phyloP scores from a whole-genome alignment of 345 rosid genomes.

The Abelmoschus esculentus region DNA sequence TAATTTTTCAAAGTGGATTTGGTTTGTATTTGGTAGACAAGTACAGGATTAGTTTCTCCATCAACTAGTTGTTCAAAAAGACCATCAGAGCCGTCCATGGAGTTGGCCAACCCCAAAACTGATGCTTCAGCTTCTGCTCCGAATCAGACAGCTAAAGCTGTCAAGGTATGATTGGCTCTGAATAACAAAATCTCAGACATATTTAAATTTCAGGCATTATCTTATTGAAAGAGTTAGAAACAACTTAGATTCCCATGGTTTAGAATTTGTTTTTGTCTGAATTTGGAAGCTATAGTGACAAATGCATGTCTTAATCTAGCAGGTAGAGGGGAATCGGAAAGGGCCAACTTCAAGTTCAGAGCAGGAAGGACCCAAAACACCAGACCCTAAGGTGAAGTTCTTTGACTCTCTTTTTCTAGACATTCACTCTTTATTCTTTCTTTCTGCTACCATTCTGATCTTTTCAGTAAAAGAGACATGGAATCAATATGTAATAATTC shows the following conservation, averaged over 20 bases:
- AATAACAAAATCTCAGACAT: neutral
- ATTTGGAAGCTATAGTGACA: neutral
- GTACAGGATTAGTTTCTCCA: constrained; percentile 35
- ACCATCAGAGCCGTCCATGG: constrained; percentile 53
- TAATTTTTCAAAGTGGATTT: constrained; percentile 5
- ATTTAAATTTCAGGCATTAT: neutral
- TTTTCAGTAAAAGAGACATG: neutral
- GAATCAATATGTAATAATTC: neutral
- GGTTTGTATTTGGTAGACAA: constrained; percentile 29
- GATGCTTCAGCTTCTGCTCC: constrained; percentile 30
- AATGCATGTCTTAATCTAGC: constrained; percentile 16
- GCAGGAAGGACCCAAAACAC: constrained; percentile 52
- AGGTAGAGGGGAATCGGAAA: constrained; percentile 54
- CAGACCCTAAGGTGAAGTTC: constrained; percentile 48
- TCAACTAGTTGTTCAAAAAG: constrained; percentile 42
- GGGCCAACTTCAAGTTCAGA: constrained; percentile 44
- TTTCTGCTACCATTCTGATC: neutral
- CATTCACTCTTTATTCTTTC: neutral
- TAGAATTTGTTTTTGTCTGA: neutral
- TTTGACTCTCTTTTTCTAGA: constrained; percentile 2
- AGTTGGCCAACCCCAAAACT: constrained; percentile 36
- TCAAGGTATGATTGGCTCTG: constrained; percentile 31
- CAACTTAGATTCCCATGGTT: constrained; percentile 18
- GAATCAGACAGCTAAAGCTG: constrained; percentile 29
- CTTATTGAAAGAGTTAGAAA: neutral